Base-by-base conservation (phyloP, 2,329 filamentous ascomycete genomes). In the Moelleriella libera region DNA sequence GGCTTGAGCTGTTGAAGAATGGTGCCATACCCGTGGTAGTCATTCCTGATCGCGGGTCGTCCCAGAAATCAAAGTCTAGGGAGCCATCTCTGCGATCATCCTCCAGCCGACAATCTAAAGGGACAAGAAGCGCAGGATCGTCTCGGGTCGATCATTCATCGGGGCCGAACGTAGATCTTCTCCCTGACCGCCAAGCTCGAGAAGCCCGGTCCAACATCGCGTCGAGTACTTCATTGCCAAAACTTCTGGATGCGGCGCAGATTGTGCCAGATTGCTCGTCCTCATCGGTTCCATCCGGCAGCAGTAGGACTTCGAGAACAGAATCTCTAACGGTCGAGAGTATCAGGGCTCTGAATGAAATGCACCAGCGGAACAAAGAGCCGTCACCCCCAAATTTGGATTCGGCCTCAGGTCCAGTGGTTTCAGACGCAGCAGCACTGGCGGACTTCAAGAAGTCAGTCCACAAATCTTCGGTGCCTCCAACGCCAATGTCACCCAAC, bases 11-110 rank as follows among this genome's bases (percentile, higher is more conserved):
- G 3, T 70, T 73, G 66, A 80, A 74, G 52, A 74, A 62, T 47
- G 79, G 78, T 6, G 76, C 68, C 2, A 78, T 83, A 8, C 79
- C 79, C 2, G 78, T 83, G 6, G 69, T 81, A 6, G 68, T 83
- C 21, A 72, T 83, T 45, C 79, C 79, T 6, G 72, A 76, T 48
- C 74, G 79, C 12, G 66, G 62, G 12, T 75, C 77, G 6, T 80
- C 76, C 4, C 62, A 69, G 9, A 72, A 71, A 46, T 67, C 71
- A n/a, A 72, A 68, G 49, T 69, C 72, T 46, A 68, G 66, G 43
- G 66, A 75, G 32, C 75, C 72, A 4, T 81, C 78, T 2, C 62
- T 81, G 12, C 71, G 77, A 48, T 82, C 79, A 21, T 75, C 71
- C n/a, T 80, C 75, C 51, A 82, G 78, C 55, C 70, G 69, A 45